Conservation (phyloP, 768 basidiomycete species). For the Trametes cinnabarina region DNA sequence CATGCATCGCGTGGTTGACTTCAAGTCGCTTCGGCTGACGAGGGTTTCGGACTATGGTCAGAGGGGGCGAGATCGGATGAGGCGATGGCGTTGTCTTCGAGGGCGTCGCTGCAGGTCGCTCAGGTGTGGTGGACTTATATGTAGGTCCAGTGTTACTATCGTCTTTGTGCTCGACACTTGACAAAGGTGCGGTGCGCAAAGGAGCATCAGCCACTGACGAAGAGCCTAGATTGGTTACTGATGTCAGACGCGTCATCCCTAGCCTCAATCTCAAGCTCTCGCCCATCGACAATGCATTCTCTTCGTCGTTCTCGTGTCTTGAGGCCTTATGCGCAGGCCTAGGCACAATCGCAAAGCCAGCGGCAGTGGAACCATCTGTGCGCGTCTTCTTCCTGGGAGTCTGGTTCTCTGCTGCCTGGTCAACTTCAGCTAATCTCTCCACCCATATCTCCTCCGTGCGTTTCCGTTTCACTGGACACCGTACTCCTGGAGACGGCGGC, state of each 20-base stretch:
- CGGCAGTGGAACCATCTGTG: not conserved
- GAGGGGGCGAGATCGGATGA: too few relatives aligned
- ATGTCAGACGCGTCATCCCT: slow-evolving; percentile 12
- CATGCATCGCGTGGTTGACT: not conserved
- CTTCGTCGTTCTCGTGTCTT: not conserved
- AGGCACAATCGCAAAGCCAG: not conserved
- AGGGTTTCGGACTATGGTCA: not conserved
- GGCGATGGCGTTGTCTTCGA: not conserved
- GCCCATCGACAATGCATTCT: not conserved
- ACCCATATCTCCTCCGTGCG: slow-evolving; percentile 42
- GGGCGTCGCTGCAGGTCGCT: not conserved
- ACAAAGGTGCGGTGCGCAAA: not conserved
- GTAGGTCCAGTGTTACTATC: not conserved
- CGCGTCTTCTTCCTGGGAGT: slow-evolving; percentile 6
- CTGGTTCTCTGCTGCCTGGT: slow-evolving; percentile 19
- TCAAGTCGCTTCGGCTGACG: not conserved
- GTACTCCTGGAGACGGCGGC: slow-evolving; percentile 38
- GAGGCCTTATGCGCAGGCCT: not conserved
- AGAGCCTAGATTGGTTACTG: slow-evolving; percentile 22
- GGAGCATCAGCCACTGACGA: not conserved
- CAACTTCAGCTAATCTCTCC: slow-evolving; percentile 35
- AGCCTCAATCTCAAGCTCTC: not conserved
- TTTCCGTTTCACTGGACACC: slow-evolving; percentile 40
- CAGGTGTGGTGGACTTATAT: not conserved
- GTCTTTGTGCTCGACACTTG: not conserved